Base-by-base conservation (phyloP, 805 yeast genomes). In the Jamesozyma jinghongensis region DNA sequence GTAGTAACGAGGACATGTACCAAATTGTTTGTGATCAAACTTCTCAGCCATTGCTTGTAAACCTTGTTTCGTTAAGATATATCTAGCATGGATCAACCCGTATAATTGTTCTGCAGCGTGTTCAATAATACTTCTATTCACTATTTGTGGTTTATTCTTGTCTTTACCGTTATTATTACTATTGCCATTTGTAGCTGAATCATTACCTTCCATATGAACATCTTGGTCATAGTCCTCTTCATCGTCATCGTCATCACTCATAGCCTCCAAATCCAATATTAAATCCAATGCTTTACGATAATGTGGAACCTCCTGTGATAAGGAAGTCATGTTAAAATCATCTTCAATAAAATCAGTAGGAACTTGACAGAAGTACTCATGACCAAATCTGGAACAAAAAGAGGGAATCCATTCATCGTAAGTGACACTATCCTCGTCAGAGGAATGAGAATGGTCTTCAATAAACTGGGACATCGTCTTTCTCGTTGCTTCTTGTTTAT, bases 61-160 rank as follows among this genome's bases (percentile, higher is more conserved):
- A 0, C 98, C 98, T 32, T 80, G 92, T 50, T 90, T 84, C 3
- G 95, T 82, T 34, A 87, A 68, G 43, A 92, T 85, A 65, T 74
- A 92, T 44, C 98, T 69, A 6, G 96, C 95, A 63, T 92, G 98
- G 40, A 92, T 88, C 45, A 92, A 70, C 2, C 98, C 98, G 61
- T 90, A 92, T 36, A 92, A 68, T 41, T 86, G 73, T 63, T 88
- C 97, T 0, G 97, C 97, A 13, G 90, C 77, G 59, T 84, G 94
- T 44, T 87, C 88, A 30, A 90, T 74, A 43, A 85, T 48, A 76
- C 70, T 51, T 74, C 79, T 36, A 72, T 69, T 20, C 75, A 57
- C 77, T 10, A 59, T 55, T 39, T 72, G 75, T 3, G 67, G 61
- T 40, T 62, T 54, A 22, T 41, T 34, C 14, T 44, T 46, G 25